Conservation (phyloP, 2,329 filamentous ascomycete species). For the Sclerotinia borealis region DNA sequence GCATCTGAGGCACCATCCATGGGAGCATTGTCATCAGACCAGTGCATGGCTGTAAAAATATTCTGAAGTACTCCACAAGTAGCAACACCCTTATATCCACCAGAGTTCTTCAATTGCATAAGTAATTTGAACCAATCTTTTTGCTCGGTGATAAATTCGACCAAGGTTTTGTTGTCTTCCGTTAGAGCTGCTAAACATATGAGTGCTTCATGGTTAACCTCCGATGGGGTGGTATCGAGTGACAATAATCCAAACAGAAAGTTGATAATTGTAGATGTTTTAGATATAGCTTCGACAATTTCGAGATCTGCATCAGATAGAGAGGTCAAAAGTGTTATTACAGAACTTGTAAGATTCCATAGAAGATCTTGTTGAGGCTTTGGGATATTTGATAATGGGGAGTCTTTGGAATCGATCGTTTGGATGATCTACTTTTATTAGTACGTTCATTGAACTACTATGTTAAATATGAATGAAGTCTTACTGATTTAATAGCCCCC, state of each 20-base stretch:
- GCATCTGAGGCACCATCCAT: constrained; percentile 46
- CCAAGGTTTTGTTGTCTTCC: constrained; percentile 52
- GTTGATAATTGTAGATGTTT: constrained; percentile 42
- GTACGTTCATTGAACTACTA: not conserved
- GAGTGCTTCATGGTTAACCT: constrained; percentile 40
- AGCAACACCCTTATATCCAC: constrained; percentile 45
- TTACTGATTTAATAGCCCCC: constrained; percentile 48
- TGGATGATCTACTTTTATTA: constrained; percentile 28
- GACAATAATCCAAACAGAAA: constrained; percentile 51
- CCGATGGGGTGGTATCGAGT: constrained; percentile 36
- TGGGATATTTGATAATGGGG: constrained; percentile 42
- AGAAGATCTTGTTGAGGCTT: constrained; percentile 49
- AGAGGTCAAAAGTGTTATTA: constrained; percentile 47
- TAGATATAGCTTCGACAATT: constrained; percentile 48
- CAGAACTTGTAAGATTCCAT: constrained; percentile 49
- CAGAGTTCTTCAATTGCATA: constrained; percentile 42
- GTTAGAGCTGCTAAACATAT: constrained; percentile 52
- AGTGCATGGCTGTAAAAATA: constrained; percentile 48
- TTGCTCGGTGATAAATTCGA: constrained; percentile 47
- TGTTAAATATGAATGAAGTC: constrained; percentile 19
- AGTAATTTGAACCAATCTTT: constrained; percentile 46
- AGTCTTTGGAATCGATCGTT: constrained; percentile 32
- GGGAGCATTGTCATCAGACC: constrained; percentile 46
- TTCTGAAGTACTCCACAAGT: constrained; percentile 59
- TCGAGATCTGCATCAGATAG: constrained; percentile 56